A percentile compares a stretch with the other conserved stretches of the same genome.
These are phyloP conservation scores for Pseudogymnoascus destructans DNA, from an alignment of 2,329 filamentous ascomycete species.

Conservation along the genomic window DNA sequence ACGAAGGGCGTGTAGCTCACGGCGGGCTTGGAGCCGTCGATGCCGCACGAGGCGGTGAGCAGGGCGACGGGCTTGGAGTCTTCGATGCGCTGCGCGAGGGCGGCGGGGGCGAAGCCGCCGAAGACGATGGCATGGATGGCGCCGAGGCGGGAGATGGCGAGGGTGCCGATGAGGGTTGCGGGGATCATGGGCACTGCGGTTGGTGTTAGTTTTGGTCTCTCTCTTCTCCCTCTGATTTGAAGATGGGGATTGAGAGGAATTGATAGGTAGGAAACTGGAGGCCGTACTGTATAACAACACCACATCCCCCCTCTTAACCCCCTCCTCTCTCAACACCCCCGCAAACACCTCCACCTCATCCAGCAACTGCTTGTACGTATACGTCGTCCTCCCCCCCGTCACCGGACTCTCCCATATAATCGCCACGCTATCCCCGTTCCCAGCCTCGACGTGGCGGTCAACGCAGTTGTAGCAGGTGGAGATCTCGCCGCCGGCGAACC, in stretches of 20 bases:
- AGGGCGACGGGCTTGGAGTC: conserved; percentile 62
- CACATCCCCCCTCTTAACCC: conserved; percentile 70
- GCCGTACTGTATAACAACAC: conserved; percentile 75
- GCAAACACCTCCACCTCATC: conserved; percentile 71
- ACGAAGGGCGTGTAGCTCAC: conserved; percentile 67
- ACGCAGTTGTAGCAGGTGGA: conserved; percentile 88
- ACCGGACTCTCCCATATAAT: conserved; percentile 86
- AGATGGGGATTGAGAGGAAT: not conserved
- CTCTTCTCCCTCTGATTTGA: not conserved
- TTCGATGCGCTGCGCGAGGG: conserved; percentile 80
- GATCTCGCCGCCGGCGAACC: conserved; percentile 82
- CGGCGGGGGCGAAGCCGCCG: conserved; percentile 72
- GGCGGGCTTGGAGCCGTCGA: conserved; percentile 73
- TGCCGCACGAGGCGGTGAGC: conserved; percentile 82
- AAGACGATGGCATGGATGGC: conserved; percentile 89
- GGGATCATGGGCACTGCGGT: conserved; percentile 87
- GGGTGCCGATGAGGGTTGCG: conserved; percentile 70
- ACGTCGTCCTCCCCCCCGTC: conserved; percentile 54
- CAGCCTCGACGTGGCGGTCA: conserved; percentile 72
- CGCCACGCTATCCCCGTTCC: conserved; percentile 60
- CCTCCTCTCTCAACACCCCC: conserved; percentile 68
- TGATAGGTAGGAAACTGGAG: not conserved
- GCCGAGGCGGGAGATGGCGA: conserved; percentile 68
- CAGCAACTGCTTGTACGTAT: conserved; percentile 64
- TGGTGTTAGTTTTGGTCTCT: not conserved